Percentiles rank a stretch among this genome's conserved stretches.
Conservation (phyloP, 129 eudicot genomes). For the Rutidosis leptorrhynchoides region DNA sequence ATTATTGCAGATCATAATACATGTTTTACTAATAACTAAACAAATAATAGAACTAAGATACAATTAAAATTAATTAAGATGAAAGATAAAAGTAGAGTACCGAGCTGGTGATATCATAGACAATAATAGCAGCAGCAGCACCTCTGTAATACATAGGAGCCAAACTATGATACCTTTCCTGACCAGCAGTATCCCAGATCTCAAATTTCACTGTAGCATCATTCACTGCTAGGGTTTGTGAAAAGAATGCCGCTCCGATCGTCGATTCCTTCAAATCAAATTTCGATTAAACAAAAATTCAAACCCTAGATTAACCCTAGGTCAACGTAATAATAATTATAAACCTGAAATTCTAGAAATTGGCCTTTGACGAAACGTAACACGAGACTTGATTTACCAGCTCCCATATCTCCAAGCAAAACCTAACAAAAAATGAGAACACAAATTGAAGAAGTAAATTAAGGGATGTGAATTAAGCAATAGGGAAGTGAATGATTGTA, state of each 20-base stretch:
- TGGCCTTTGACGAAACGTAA: constrained; percentile 97
- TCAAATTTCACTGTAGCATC: constrained; percentile 87
- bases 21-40: neutral
- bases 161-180: constrained; percentile 96
- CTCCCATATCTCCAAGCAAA: constrained; percentile 96
- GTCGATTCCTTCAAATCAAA: constrained; percentile 75
- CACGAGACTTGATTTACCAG: constrained; percentile 97
- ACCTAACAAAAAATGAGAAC: constrained; percentile 42
- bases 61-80: too few relatives aligned
- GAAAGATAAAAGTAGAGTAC: constrained; percentile 27
- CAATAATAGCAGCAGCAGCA: constrained; percentile 98
- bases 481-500: neutral
- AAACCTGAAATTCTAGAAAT: constrained; percentile 93
- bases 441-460: constrained; percentile 12
- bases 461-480: neutral
- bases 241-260: constrained; percentile 98
- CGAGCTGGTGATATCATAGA: constrained; percentile 81
- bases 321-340: constrained; percentile 21
- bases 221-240: constrained; percentile 84
- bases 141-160: constrained; percentile 99
- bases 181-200: constrained; percentile 99
- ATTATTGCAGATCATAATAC: too few relatives aligned
- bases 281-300: neutral
- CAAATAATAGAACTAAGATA: too few relatives aligned
- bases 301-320: constrained; percentile 24